These are phyloP conservation scores for Orbilia oligospora DNA, from an alignment of 2,329 filamentous ascomycete species.

Conservation along the genomic window DNA sequence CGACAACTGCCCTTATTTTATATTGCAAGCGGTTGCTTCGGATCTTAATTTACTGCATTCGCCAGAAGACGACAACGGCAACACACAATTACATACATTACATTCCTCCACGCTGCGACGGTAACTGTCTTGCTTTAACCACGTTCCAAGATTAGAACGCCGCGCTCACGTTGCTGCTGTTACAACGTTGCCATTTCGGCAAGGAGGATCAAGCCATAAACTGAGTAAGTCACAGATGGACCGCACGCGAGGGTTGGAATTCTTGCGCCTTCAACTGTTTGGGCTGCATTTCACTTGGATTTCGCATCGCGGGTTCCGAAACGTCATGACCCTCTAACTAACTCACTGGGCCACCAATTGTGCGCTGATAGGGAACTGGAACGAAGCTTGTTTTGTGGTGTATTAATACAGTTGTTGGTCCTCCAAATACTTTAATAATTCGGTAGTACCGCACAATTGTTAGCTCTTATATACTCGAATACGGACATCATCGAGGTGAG, in stretches of 20 bases:
- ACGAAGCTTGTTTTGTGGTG: slow-evolving; percentile 29
- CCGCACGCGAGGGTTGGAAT: slow-evolving; percentile 28
- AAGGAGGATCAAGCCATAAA: slow-evolving; percentile 14
- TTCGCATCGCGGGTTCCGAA: slow-evolving; percentile 38
- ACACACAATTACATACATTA: slow-evolving; percentile 46
- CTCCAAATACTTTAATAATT: slow-evolving; percentile 20
- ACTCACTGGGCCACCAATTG: slow-evolving; percentile 33
- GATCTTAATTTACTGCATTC: slow-evolving; percentile 51
- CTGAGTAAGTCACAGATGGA: slow-evolving; percentile 15
- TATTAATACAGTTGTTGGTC: slow-evolving; percentile 31
- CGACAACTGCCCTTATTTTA: slow-evolving; percentile 26
- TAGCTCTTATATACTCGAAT: slow-evolving; percentile 50
- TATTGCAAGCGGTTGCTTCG: slow-evolving; percentile 36
- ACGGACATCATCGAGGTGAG: slow-evolving; percentile 37
- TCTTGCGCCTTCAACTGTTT: slow-evolving; percentile 52
- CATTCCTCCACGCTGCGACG: slow-evolving; percentile 28
- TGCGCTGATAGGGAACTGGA: slow-evolving; percentile 19
- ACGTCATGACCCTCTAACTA: slow-evolving; percentile 35
- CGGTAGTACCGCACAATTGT: slow-evolving; percentile 15
- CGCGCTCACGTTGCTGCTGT: slow-evolving; percentile 42
- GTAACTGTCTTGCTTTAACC: slow-evolving; percentile 29
- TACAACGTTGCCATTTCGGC: slow-evolving; percentile 44
- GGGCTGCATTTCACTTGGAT: slow-evolving; percentile 47
- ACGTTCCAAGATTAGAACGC: slow-evolving; percentile 53
- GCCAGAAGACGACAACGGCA: slow-evolving; percentile 49